Conservation (phyloP, 495 filamentous ascomycete species). For the Cladorrhinum samala region DNA sequence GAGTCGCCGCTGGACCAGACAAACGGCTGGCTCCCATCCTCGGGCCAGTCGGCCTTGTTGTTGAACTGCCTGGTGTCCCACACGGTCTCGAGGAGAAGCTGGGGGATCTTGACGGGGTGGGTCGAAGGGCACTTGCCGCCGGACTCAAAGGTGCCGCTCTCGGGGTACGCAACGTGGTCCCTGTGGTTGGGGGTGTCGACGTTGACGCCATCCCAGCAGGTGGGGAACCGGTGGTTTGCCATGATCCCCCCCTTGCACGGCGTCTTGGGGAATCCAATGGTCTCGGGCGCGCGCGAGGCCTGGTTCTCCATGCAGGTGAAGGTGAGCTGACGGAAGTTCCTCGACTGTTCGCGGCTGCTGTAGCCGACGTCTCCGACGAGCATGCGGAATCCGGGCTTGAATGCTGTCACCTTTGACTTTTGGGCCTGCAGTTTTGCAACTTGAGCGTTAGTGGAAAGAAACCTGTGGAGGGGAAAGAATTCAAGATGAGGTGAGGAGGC, state of each 20-base stretch:
- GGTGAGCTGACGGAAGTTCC: slow-evolving; percentile 25
- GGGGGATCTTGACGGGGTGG: slow-evolving; percentile 22
- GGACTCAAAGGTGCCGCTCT: background rate
- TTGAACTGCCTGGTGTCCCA: slow-evolving; percentile 29
- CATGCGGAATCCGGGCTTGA: slow-evolving; percentile 62
- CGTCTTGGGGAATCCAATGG: slow-evolving; percentile 3
- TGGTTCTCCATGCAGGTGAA: background rate
- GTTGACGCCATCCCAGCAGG: slow-evolving; percentile 31
- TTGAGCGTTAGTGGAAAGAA: background rate
- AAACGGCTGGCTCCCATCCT: slow-evolving; percentile 28
- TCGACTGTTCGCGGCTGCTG: slow-evolving; percentile 26
- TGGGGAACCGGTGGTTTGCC: slow-evolving; percentile 39
- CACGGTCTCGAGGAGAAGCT: slow-evolving; percentile 16
- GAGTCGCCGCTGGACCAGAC: background rate
- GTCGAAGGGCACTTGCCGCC: slow-evolving; percentile 20
- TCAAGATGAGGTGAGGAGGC: background rate
- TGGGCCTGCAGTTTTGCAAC: slow-evolving; percentile 13
- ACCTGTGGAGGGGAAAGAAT: no score
- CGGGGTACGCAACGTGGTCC: slow-evolving; percentile 31
- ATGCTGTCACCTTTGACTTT: slow-evolving; percentile 36
- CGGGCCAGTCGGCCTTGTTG: slow-evolving; percentile 31
- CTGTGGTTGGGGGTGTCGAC: slow-evolving; percentile 31
- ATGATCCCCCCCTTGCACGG: slow-evolving; percentile 35
- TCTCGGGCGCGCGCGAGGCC: background rate
- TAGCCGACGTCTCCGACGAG: slow-evolving; percentile 54